A percentile compares a stretch with the other conserved stretches of the same genome.
Evolutionary conservation across 2,329 filamentous ascomycete genomes (phyloP).

Genomic region (Alternaria rosae): DNA sequence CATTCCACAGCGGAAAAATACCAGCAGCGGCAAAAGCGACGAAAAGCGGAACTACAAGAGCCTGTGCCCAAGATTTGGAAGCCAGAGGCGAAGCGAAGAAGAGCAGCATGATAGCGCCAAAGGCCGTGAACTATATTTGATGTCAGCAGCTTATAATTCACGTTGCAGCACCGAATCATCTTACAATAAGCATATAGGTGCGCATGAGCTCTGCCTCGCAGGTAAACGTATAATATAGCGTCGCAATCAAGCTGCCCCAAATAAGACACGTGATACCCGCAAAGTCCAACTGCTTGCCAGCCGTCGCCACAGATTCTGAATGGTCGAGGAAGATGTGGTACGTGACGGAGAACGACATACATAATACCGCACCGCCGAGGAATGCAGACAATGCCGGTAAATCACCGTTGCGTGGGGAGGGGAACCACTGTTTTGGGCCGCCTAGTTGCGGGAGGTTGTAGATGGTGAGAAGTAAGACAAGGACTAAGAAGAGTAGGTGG

Average conservation of each 20-base stretch:
- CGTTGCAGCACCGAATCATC: background rate
- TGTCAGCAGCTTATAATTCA: background rate
- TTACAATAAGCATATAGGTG: background rate
- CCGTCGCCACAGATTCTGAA: background rate
- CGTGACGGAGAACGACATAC: background rate
- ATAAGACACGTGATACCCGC: conserved; percentile 1
- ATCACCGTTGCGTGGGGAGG: background rate
- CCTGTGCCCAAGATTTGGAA: background rate
- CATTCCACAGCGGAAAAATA: background rate
- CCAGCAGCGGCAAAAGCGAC: background rate
- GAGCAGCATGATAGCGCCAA: background rate
- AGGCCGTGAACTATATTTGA: background rate
- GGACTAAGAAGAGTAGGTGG: background rate
- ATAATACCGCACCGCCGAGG: background rate
- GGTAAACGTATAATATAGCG: background rate
- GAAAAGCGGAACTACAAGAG: background rate
- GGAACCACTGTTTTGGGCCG: background rate
- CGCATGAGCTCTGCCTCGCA: background rate
- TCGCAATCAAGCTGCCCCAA: background rate
- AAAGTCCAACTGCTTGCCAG: background rate
- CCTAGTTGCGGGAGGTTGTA: background rate
- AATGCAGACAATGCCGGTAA: background rate
- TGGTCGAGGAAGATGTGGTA: background rate
- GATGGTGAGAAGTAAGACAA: background rate
- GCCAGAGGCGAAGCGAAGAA: background rate